Evolutionary conservation across 495 filamentous ascomycete genomes (phyloP), one percentile per base, ranked within the genome.

Genomic region (Tuber aestivum): DNA sequence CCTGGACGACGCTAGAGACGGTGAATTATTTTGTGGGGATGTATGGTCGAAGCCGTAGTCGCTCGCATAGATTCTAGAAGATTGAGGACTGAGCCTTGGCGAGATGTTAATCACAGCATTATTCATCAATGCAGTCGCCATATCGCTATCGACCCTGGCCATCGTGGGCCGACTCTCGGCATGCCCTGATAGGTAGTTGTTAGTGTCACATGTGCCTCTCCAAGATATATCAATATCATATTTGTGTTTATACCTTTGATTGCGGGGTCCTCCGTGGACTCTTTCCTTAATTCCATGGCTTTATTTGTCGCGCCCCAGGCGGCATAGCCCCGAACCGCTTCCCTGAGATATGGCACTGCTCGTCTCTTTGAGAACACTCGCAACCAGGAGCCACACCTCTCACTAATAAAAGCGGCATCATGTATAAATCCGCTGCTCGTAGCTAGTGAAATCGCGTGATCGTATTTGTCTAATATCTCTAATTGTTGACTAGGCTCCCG

Each of bases 361-460:
- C 81, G 76, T 41, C 76, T 78, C 70, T 71, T 79, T 14, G 81
- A 83, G 69, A 81, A 75, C 9, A 71, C 74, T 61, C 69, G 78
- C 23, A 83, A 69, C 81, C 81, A 83, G 38, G 69, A 68, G 42
- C 81, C 81, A 44, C 81, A 83, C 35, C 81, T 81, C 42, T 83
- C 81, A 42, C 79, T 83, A 20, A 80, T 74, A 35, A 83, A 83
- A 2, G 81, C 81, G n/a, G 81, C 76, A 70, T 83, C 81, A 68
- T 83, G 81, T 21, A 78, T 61, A 71, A 83, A 83, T 1, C 78
- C 78, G 38, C 65, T 78, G 71, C 78, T 75, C 45, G 44, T 79
- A 10, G 81, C 81, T 9, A 83, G 78, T 41, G 78, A 73, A 68
- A 83, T 83, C 7, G 81, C 81, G n/a, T 81, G 70, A 61, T 83